Evolutionary conservation across 345 rosid species (phyloP).

Genomic region (Eucalyptus erythrocorys): DNA sequence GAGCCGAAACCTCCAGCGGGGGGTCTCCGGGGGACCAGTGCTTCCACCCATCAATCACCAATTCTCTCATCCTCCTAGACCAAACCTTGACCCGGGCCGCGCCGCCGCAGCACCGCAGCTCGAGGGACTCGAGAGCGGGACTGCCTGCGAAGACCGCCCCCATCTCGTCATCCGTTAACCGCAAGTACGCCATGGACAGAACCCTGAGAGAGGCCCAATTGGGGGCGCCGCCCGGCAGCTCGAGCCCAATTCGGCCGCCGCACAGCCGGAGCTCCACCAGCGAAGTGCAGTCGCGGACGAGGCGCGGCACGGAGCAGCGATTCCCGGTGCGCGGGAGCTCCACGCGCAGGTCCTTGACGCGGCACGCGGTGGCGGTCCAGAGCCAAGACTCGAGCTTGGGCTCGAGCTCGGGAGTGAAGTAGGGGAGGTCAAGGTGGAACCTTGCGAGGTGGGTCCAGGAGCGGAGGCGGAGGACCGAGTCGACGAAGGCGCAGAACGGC

Average conservation of each 20-base stretch:
- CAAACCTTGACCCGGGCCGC: background rate
- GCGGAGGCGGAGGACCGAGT: background rate
- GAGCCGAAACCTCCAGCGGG: background rate
- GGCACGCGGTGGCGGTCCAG: background rate
- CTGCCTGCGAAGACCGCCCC: background rate
- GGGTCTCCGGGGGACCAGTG: background rate
- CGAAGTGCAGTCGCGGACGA: background rate
- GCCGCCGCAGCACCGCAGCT: background rate
- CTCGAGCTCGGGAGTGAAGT: background rate
- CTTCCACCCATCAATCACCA: background rate
- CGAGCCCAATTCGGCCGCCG: background rate
- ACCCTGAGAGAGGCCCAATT: background rate
- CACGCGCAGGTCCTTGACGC: background rate
- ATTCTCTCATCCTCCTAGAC: background rate
- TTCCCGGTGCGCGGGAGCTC: background rate
- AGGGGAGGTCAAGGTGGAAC: background rate
- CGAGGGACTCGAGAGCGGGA: background rate
- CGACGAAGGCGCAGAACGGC: background rate
- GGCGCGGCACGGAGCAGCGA: background rate
- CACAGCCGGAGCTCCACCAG: background rate
- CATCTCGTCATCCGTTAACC: background rate
- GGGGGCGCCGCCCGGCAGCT: background rate
- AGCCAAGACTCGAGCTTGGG: background rate
- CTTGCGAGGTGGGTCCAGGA: background rate
- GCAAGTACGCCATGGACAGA: background rate